phyloP scores from a whole-genome alignment of 768 basidiomycete genomes.

The Pleurotus salmoneostramineus region DNA sequence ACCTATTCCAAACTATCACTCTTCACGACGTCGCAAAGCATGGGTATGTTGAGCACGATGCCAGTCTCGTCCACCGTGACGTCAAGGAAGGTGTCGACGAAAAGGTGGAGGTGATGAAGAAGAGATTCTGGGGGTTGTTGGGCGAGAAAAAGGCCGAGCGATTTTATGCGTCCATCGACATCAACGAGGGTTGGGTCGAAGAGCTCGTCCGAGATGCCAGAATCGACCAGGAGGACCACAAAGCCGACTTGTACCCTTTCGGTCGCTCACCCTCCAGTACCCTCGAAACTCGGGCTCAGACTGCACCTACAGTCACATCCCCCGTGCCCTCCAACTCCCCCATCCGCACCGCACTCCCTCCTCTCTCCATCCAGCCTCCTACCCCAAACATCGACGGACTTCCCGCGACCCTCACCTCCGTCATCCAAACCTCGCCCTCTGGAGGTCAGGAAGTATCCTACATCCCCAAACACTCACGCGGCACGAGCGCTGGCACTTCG shows the following conservation, averaged over 20 bases:
- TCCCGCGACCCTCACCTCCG: background rate
- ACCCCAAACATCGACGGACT: background rate
- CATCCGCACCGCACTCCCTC: background rate
- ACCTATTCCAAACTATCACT: conserved; percentile 28
- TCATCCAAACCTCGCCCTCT: background rate
- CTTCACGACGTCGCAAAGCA: conserved; percentile 44
- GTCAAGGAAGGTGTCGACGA: background rate
- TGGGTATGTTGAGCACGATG: conserved; percentile 53
- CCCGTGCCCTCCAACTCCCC: background rate
- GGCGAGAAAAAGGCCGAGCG: background rate
- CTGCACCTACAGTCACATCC: background rate
- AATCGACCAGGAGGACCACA: conserved; percentile 23
- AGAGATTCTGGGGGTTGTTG: background rate
- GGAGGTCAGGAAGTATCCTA: background rate
- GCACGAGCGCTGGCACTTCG: background rate
- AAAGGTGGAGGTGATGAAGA: background rate
- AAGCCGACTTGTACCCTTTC: conserved; percentile 9
- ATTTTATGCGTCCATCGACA: conserved; percentile 40
- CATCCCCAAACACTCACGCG: background rate
- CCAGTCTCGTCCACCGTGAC: conserved; percentile 54
- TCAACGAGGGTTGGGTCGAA: conserved; percentile 32
- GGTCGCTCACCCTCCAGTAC: background rate
- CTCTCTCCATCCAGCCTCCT: background rate
- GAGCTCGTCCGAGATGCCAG: conserved; percentile 30
- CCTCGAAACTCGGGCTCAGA: background rate